These are phyloP conservation scores for Wallacemonas sp. DNA, from an alignment of 208 protist genomes.

Conservation along the genomic window DNA sequence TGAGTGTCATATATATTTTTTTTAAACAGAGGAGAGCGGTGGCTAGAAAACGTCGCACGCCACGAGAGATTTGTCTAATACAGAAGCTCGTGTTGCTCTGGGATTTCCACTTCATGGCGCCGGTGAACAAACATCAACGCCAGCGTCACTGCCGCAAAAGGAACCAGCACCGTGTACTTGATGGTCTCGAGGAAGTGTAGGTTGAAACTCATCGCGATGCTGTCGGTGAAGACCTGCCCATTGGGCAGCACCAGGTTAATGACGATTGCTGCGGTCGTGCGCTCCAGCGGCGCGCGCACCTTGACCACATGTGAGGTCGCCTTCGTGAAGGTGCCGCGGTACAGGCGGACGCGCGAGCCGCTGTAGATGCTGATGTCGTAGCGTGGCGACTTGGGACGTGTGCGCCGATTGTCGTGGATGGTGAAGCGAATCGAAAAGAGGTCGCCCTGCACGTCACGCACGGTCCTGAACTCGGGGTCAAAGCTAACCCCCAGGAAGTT, in stretches of 20 bases:
- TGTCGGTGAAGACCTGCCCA: slow-evolving; percentile 78
- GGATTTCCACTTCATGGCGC: slow-evolving; percentile 50
- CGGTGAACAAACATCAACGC: slow-evolving; percentile 68
- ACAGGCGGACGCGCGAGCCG: slow-evolving; percentile 62
- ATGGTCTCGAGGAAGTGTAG: slow-evolving; percentile 82
- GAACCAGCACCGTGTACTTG: slow-evolving; percentile 80
- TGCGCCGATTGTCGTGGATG: slow-evolving; percentile 59
- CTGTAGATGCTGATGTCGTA: slow-evolving; percentile 77
- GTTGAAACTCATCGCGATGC: slow-evolving; percentile 78
- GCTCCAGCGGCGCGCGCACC: slow-evolving; percentile 63
- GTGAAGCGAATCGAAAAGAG: slow-evolving; percentile 64
- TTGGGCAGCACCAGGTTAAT: slow-evolving; percentile 68
- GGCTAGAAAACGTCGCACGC: slow-evolving; percentile 16
- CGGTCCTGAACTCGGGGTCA: slow-evolving; percentile 40
- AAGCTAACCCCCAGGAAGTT: slow-evolving; percentile 83
- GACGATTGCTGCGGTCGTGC: slow-evolving; percentile 58
- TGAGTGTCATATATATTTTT: no score
- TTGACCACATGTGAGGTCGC: slow-evolving; percentile 51
- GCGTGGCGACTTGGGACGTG: slow-evolving; percentile 6
- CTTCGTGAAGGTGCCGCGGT: slow-evolving; percentile 35
- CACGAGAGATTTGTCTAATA: slow-evolving; percentile 2
- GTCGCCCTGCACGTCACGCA: slow-evolving; percentile 70
- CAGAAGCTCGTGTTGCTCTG: slow-evolving; percentile 1
- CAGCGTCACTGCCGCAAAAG: slow-evolving; percentile 56
- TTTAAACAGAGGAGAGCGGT: no score